phyloP scores from a whole-genome alignment of 192 early-diverging fungal species.

The Paraglomus brasilianum region DNA sequence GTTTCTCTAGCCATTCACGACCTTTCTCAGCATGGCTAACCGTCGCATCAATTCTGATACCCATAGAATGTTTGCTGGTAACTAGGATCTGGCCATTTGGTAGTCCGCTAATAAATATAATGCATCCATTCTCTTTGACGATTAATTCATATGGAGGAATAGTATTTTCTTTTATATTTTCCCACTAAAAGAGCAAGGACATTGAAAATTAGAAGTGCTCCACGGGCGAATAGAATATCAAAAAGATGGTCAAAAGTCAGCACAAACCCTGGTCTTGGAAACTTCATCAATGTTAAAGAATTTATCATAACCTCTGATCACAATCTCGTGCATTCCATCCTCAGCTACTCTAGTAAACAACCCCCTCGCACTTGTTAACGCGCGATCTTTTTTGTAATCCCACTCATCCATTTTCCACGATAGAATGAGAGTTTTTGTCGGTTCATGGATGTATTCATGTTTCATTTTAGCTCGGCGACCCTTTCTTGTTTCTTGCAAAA shows the following conservation, averaged over 20 bases:
- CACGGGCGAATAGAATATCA: background rate
- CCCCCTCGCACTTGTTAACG: slow-evolving; percentile 80
- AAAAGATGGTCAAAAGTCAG: no score
- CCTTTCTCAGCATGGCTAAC: slow-evolving; percentile 65
- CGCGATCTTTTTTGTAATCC: slow-evolving; percentile 63
- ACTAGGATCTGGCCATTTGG: slow-evolving; percentile 66
- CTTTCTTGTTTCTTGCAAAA: no score
- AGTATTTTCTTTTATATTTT: slow-evolving; percentile 59
- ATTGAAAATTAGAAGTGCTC: slow-evolving; percentile 32
- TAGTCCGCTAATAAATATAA: slow-evolving; percentile 75
- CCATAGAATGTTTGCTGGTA: slow-evolving; percentile 83
- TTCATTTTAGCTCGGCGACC: no score
- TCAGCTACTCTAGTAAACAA: slow-evolving; percentile 61
- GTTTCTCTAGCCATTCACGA: slow-evolving; percentile 69
- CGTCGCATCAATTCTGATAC: slow-evolving; percentile 24
- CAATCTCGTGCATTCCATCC: slow-evolving; percentile 52
- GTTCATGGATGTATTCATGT: background rate
- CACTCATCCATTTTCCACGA: slow-evolving; percentile 71
- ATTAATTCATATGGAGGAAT: slow-evolving; percentile 87
- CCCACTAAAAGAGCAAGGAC: slow-evolving; percentile 42
- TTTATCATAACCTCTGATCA: slow-evolving; percentile 94
- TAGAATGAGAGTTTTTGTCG: slow-evolving; percentile 17
- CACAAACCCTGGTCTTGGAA: slow-evolving; percentile 51
- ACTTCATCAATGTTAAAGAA: slow-evolving; percentile 88
- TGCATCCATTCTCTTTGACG: slow-evolving; percentile 96